Evolutionary conservation across 1,284 basidiomycete species (phyloP).

Genomic region (Exobasidium cylindrosporum): DNA sequence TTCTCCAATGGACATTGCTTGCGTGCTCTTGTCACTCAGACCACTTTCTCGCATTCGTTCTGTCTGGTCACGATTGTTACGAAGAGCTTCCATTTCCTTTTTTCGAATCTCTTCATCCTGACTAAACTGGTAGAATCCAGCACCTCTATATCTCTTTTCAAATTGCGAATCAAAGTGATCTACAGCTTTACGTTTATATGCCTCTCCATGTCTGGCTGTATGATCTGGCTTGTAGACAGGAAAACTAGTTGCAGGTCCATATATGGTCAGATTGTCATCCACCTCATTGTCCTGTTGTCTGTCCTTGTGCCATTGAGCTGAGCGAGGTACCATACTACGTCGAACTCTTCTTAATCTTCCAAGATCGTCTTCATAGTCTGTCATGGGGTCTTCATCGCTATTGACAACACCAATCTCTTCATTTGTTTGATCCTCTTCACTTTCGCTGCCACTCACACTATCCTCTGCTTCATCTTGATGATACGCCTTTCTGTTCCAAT

Average conservation of each 20-base stretch:
- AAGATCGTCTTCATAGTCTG: conserved; percentile 82
- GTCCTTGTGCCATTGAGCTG: conserved; percentile 57
- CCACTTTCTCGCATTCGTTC: not conserved
- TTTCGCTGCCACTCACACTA: conserved; percentile 22
- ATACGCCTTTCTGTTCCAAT: conserved; percentile 66
- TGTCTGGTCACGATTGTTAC: conserved; percentile 10
- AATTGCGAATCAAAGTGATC: conserved; percentile 74
- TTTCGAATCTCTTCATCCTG: conserved; percentile 72
- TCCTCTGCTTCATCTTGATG: conserved; percentile 65
- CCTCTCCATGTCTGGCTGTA: not conserved
- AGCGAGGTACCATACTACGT: conserved; percentile 71
- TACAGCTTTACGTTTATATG: not conserved
- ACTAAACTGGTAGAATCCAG: conserved; percentile 83
- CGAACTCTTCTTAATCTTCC: conserved; percentile 70
- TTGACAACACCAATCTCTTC: conserved; percentile 56
- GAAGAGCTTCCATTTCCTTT: conserved; percentile 74
- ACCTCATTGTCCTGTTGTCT: not conserved
- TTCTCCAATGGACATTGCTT: not conserved
- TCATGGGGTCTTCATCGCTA: conserved; percentile 66
- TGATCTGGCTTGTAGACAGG: conserved; percentile 71
- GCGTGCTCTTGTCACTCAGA: not conserved
- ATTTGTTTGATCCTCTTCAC: conserved; percentile 67
- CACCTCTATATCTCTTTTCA: conserved; percentile 80
- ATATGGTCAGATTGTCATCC: conserved; percentile 4
- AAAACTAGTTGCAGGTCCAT: conserved; percentile 61